Evolutionary conservation across 768 basidiomycete genomes (phyloP).

Genomic region (Kwoniella dendrophila): DNA sequence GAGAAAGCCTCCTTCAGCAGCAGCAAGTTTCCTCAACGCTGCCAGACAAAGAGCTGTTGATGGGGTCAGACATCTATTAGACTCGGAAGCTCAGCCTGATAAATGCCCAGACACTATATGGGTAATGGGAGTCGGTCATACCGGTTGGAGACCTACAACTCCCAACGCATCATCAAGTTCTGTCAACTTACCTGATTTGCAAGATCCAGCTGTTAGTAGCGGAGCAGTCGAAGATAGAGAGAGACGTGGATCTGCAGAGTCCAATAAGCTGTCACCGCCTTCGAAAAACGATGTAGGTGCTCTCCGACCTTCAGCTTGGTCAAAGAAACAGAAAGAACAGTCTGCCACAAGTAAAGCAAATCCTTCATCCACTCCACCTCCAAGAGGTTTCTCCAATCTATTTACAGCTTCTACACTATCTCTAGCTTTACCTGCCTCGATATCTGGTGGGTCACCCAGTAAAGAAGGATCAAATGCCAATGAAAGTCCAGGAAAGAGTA

Average conservation of each 20-base stretch:
- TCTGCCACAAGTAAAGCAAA: not conserved
- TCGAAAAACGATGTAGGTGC: slow-evolving; percentile 14
- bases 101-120: slow-evolving; percentile 81
- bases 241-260: slow-evolving; percentile 27
- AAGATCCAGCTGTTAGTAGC: not conserved
- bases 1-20: slow-evolving; percentile 43
- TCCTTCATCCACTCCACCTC: slow-evolving; percentile 27
- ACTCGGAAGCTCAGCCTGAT: slow-evolving; percentile 83
- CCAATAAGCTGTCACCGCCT: slow-evolving; percentile 20
- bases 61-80: slow-evolving; percentile 79
- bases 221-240: not conserved
- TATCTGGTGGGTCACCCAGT: slow-evolving; percentile 27
- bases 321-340: slow-evolving; percentile 26
- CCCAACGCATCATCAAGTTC: slow-evolving; percentile 26
- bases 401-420: slow-evolving; percentile 46
- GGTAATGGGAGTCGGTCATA: slow-evolving; percentile 77
- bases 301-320: slow-evolving; percentile 33
- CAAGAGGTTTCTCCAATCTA: slow-evolving; percentile 39
- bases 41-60: slow-evolving; percentile 52
- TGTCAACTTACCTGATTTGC: slow-evolving; percentile 20
- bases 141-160: slow-evolving; percentile 47
- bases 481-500: slow-evolving; percentile 44
- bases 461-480: slow-evolving; percentile 18
- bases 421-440: slow-evolving; percentile 27
- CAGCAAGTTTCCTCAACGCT: slow-evolving; percentile 48